A percentile compares a stretch with the other conserved stretches of the same genome.
Evolutionary conservation across 257 asterid species (phyloP).

Genomic region (Pogostemon cablin): DNA sequence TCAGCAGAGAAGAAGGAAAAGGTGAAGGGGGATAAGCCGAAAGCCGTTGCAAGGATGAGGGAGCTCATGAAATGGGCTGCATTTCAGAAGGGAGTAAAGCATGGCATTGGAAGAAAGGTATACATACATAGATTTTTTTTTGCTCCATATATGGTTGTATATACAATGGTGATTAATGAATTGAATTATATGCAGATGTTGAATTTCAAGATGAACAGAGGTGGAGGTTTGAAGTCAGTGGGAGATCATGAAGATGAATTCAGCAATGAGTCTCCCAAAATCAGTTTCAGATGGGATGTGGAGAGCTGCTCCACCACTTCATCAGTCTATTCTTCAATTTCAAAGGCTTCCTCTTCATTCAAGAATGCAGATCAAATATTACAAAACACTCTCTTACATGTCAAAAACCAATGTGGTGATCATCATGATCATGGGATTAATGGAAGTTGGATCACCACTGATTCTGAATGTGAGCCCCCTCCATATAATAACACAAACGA

Average conservation of each 20-base stretch:
- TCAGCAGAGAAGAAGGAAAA: slow-evolving; percentile 48
- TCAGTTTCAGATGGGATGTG: slow-evolving; percentile 69
- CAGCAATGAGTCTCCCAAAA: slow-evolving; percentile 74
- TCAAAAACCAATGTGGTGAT: neutral
- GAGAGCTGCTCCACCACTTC: slow-evolving; percentile 55
- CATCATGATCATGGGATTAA: neutral
- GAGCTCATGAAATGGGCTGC: slow-evolving; percentile 79
- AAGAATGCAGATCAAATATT: neutral
- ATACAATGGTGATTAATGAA: too few species aligned
- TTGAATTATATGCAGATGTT: slow-evolving; percentile 40
- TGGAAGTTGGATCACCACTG: slow-evolving; percentile 23
- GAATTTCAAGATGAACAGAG: slow-evolving; percentile 38
- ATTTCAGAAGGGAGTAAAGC: slow-evolving; percentile 54
- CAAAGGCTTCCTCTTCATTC: slow-evolving; percentile 6
- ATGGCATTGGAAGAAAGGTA: slow-evolving; percentile 55
- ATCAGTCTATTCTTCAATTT: slow-evolving; percentile 9
- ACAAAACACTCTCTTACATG: neutral
- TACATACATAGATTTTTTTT: neutral
- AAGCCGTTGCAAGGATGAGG: slow-evolving; percentile 61
- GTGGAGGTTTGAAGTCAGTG: slow-evolving; percentile 42
- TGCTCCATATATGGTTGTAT: neutral
- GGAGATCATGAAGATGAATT: slow-evolving; percentile 52
- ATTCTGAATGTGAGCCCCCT: slow-evolving; percentile 16
- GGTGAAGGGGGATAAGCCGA: slow-evolving; percentile 44
- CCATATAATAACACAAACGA: neutral